Base-by-base conservation (phyloP, 2,329 filamentous ascomycete species). In the Thielaviopsis populi region DNA sequence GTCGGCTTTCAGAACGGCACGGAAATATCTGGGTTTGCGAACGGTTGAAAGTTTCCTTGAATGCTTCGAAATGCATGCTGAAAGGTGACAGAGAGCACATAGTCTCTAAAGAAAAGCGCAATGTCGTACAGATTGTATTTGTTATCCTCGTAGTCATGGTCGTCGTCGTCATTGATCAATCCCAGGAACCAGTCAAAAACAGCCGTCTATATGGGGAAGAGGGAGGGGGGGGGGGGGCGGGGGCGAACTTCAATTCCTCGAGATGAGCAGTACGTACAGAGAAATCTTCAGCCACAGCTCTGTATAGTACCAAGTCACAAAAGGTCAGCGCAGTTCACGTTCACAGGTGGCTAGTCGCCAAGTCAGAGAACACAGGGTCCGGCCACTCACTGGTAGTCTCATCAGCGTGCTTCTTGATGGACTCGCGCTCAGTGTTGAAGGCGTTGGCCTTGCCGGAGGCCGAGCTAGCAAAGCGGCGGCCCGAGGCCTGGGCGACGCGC, bases 231-330 rank as follows among this genome's bases (percentile, higher is more conserved):
- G 42, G 42, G 42, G 42, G 30, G 30, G 30, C 15, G 42, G 42
- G 42, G 15, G 42, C n/a, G 4, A 6, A n/a, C 3, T 4, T 46
- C 15, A 1, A 46, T 2, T 17, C n/a, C 17, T 15, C 15, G n/a
- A 30, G 27, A 30, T 27, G 30, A 53, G 53, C 48, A 54, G 24
- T 33, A 61, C 60, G 48, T 89, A 97, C 80, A 96, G 81, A 69
- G 90, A 94, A 72, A 97, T 86, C 82, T 95, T 97, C 77, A 84
- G 86, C 94, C 94, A 99, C 72, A 96, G 84, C 72, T 90, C 92
- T 96, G 73, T 66, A 63, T 68, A 66, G 65, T 33, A 37, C 3
- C 24, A 46, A 61, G 27, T 37, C 24, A 61, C 41, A 66, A 68
- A 69, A 69, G 13, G 24, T 62, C 41, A 59, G 43, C 19, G 19